These are phyloP conservation scores for Parietichytrium sp. DNA, from an alignment of 108 stramenopile species.

Conservation along the genomic window DNA sequence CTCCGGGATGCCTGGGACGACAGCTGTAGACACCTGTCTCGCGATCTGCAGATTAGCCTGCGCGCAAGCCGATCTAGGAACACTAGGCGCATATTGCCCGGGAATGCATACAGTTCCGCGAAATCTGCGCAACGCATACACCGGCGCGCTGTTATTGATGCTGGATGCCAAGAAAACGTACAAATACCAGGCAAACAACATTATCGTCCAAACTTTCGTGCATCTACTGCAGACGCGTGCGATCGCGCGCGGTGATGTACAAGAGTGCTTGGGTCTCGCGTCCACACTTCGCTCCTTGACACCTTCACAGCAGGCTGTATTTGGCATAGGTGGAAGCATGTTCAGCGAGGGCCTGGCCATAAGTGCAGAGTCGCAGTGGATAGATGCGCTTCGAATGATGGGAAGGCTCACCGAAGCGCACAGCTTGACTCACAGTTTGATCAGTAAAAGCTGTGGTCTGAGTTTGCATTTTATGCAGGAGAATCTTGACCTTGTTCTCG, in stretches of 20 bases:
- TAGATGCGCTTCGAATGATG: neutral
- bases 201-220: slow-evolving; percentile 21
- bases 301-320: slow-evolving; percentile 15
- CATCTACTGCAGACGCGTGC: neutral
- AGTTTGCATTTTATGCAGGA: neutral
- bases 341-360: slow-evolving; percentile 11
- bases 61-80: neutral
- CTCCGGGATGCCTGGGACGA: neutral
- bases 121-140: neutral
- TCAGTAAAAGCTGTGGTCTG: neutral
- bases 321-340: slow-evolving; percentile 4
- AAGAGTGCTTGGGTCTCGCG: neutral
- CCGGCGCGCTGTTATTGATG: neutral
- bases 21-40: slow-evolving; percentile 5
- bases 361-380: neutral
- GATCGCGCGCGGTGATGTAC: neutral
- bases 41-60: slow-evolving; percentile 8
- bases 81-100: neutral
- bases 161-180: slow-evolving; percentile 10
- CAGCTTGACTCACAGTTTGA: neutral
- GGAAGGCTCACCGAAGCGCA: slow-evolving; percentile 20
- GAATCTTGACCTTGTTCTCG: neutral
- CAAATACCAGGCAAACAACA: slow-evolving; percentile 31
- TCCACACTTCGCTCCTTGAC: slow-evolving; percentile 4
- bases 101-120: neutral